Conservation (phyloP, 148 eudicot genomes). For the Silene conica region DNA sequence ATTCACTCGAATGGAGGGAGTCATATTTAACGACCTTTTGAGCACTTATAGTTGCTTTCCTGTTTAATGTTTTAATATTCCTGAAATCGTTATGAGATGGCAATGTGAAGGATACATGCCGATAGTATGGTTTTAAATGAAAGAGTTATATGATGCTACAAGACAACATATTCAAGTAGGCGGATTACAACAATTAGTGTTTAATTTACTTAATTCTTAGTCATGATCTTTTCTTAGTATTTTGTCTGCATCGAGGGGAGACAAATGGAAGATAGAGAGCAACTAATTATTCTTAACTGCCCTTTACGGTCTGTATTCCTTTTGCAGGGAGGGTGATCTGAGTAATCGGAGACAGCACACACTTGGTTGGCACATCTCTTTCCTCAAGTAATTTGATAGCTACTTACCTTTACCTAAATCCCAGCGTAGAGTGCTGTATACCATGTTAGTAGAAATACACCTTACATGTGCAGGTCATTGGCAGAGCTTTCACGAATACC, state of each 20-base stretch:
- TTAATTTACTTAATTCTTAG: neutral
- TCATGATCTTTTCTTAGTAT: neutral
- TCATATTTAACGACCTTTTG: neutral
- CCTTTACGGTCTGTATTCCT: constrained; percentile 1
- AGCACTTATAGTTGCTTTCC: neutral
- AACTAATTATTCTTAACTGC: neutral
- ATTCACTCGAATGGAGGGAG: too few species aligned
- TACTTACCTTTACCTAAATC: neutral
- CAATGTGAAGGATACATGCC: neutral
- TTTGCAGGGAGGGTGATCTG: constrained; percentile 59
- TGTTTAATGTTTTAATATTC: neutral
- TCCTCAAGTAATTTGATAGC: constrained; percentile 51
- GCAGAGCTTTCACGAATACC: constrained; percentile 87
- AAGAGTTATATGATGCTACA: neutral
- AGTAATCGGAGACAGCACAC: constrained; percentile 55
- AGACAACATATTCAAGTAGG: neutral
- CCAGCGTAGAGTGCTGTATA: constrained; percentile 7
- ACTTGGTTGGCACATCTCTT: constrained; percentile 87
- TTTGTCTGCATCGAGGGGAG: neutral
- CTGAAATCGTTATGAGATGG: neutral
- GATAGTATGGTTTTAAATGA: neutral
- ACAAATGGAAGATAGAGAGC: neutral
- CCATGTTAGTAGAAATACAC: neutral
- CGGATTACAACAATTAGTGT: neutral
- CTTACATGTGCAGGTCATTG: constrained; percentile 48